phyloP scores from a whole-genome alignment of 176 grass and related monocot species.

The Aegilops umbellulata region DNA sequence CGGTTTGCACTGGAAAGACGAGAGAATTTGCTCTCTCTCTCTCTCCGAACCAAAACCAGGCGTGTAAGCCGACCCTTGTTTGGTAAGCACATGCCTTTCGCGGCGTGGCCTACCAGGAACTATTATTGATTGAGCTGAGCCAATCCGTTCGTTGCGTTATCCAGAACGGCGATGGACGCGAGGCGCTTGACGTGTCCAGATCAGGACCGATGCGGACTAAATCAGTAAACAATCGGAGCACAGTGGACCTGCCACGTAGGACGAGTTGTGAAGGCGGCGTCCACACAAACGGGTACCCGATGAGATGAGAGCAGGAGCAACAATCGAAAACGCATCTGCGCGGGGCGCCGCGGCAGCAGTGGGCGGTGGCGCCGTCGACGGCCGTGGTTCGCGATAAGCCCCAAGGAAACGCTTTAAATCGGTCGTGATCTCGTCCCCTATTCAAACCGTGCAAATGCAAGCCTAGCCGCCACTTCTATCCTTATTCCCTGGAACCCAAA shows the following conservation, averaged over 20 bases:
- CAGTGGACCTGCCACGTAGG: neutral
- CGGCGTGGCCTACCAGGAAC: neutral
- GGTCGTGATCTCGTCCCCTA: neutral
- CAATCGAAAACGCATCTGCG: neutral
- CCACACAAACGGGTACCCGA: neutral
- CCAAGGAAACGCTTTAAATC: neutral
- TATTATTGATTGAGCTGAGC: neutral
- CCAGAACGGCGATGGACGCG: neutral
- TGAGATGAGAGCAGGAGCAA: neutral
- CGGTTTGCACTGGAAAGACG: neutral
- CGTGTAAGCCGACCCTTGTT: neutral
- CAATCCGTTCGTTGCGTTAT: slow-evolving; percentile 21
- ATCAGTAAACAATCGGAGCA: neutral
- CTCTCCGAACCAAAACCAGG: neutral
- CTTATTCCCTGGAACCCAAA: slow-evolving; percentile 24
- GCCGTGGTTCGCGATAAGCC: neutral
- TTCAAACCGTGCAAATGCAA: neutral
- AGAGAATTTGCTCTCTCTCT: neutral
- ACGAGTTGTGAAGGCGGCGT: neutral
- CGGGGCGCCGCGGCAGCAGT: neutral
- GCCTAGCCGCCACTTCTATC: neutral
- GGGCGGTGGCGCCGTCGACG: neutral
- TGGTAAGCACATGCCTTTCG: slow-evolving; percentile 29
- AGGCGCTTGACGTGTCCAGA: neutral
- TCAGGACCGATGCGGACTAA: neutral